Evolutionary conservation across 352 stramenopile genomes (phyloP).

Genomic region (Globisporangium emineosum): DNA sequence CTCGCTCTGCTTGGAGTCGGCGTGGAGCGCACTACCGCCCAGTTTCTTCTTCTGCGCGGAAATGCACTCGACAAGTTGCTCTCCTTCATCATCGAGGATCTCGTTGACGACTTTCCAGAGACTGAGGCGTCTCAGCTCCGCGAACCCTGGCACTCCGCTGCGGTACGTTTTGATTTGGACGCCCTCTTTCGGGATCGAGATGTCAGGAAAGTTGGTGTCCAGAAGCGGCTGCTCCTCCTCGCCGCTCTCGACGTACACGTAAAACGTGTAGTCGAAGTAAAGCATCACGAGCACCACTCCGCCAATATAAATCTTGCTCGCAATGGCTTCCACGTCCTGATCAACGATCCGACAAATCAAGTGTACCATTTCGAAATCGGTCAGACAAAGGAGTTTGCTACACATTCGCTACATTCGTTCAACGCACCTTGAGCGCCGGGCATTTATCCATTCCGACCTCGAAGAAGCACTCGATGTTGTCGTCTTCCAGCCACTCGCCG

Average conservation of each 20-base stretch:
- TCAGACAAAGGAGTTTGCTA: neutral
- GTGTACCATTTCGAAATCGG: neutral
- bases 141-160: slow-evolving; percentile 58
- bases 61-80: slow-evolving; percentile 23
- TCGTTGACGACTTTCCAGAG: slow-evolving; percentile 83
- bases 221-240: slow-evolving; percentile 90
- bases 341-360: neutral
- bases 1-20: slow-evolving; percentile 57
- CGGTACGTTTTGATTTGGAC: slow-evolving; percentile 85
- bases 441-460: slow-evolving; percentile 84
- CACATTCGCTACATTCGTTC: neutral
- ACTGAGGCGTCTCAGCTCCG: slow-evolving; percentile 66
- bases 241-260: slow-evolving; percentile 87
- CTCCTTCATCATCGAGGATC: slow-evolving; percentile 35
- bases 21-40: slow-evolving; percentile 22
- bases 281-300: slow-evolving; percentile 90
- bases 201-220: slow-evolving; percentile 92
- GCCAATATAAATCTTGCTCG: slow-evolving; percentile 92
- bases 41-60: slow-evolving; percentile 12
- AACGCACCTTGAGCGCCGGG: slow-evolving; percentile 48
- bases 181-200: slow-evolving; percentile 86
- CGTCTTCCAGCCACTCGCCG: slow-evolving; percentile 87
- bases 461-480: slow-evolving; percentile 91
- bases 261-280: slow-evolving; percentile 92
- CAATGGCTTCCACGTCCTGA: slow-evolving; percentile 91